Base-by-base conservation (phyloP, 257 asterid species). In the Solanum gandarillasii region DNA sequence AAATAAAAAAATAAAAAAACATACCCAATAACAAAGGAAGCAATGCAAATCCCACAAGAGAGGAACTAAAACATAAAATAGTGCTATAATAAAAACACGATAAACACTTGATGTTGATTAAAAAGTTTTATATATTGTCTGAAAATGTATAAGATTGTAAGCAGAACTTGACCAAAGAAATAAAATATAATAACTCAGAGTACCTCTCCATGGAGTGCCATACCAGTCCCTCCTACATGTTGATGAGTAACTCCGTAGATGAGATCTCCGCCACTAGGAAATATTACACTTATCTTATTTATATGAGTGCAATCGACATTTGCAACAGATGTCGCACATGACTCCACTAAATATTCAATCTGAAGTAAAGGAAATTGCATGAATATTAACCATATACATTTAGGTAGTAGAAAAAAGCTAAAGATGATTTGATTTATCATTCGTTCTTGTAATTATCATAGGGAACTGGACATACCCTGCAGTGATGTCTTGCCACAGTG, bases 231-330 rank as follows among this genome's bases (percentile, higher is more conserved):
- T 35, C 95, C 97, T 0, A 93, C 83, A 87, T 95, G 97, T 79
- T 94, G 98, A 91, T 95, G 98, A 39, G 95, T 94, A 62, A 91
- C 96, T 38, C 95, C 98, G 43, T 94, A 94, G 70, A 95, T 87
- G 71, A 95, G 86, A 88, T 95, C 90, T 52, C 98, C 98, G 9
- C 95, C 93, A 27, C 72, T 83, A 10, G 95, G 94, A 58, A 93
- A 85, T 87, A 87, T 74, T 75, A 93, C 32, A 23, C 90, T 87
- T 25, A 90, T 46, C 2, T 88, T 89, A 79, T 82, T 91, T 6
- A 91, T 89, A 62, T 92, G 90, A 86, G 41, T 67, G 92, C 95
- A 93, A 7, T 86, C 89, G 48, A 21, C 43, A 39, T 39, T 39
- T 39, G 43, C 43, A 39, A 39, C 4, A 39, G 12, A 39, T 39